A percentile compares a stretch with the other conserved stretches of the same genome.
phyloP scores from a whole-genome alignment of 2,329 filamentous ascomycete species.

The Rutstroemia sp. region DNA sequence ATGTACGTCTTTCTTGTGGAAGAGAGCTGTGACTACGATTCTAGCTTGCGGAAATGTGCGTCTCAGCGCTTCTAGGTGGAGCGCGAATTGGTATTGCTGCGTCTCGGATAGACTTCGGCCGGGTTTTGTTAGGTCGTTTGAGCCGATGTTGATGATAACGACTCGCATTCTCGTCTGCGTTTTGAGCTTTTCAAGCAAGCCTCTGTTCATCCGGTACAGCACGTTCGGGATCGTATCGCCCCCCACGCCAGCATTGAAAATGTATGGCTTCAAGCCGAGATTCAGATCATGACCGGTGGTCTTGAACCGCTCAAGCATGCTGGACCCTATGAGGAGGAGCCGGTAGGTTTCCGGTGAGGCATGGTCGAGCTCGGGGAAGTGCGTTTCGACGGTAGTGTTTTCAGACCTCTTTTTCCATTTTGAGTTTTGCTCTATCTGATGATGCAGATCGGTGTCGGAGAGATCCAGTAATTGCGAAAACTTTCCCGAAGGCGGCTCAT shows the following conservation, averaged over 20 bases:
- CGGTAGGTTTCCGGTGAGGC: not conserved
- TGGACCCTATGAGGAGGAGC: constrained; percentile 10
- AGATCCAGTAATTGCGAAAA: not conserved
- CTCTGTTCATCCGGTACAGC: constrained; percentile 9
- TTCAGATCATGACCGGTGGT: constrained; percentile 6
- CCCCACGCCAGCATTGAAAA: constrained; percentile 14
- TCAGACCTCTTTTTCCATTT: constrained; percentile 3
- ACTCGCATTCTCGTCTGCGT: not conserved
- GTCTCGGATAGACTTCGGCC: not conserved
- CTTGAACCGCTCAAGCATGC: constrained; percentile 12
- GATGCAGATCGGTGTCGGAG: not conserved
- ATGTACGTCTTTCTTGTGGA: constrained; percentile 10
- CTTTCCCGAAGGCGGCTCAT: no score
- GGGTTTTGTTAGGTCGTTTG: constrained; percentile 11
- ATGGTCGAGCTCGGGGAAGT: constrained; percentile 1
- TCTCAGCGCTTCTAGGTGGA: constrained; percentile 8
- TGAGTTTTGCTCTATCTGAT: not conserved
- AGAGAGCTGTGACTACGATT: constrained; percentile 9
- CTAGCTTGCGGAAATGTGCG: not conserved
- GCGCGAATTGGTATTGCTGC: not conserved
- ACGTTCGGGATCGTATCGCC: constrained; percentile 12
- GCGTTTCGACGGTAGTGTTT: not conserved
- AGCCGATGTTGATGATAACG: constrained; percentile 10
- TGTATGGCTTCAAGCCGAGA: not conserved
- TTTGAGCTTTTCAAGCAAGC: not conserved